Conservation (phyloP, 495 filamentous ascomycete species). For the Zalerion maritima region DNA sequence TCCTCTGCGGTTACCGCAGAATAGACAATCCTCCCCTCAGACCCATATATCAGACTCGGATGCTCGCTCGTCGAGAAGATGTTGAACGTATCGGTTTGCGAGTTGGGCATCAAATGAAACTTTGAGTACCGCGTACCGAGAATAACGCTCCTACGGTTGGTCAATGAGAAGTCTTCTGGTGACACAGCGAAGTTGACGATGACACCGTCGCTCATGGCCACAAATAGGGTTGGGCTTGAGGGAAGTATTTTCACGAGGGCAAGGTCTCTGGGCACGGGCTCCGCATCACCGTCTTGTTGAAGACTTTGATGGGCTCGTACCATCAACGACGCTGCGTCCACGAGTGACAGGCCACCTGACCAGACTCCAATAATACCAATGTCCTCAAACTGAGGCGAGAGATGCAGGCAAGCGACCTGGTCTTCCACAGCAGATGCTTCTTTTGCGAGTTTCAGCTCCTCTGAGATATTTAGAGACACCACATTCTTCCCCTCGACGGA, state of each 20-base stretch:
- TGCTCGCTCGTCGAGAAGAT: conserved; percentile 92
- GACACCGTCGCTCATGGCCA: conserved; percentile 90
- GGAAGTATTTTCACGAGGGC: conserved; percentile 61
- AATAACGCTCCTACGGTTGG: conserved; percentile 61
- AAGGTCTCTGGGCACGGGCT: conserved; percentile 70
- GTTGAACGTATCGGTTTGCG: conserved; percentile 46
- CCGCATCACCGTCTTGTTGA: conserved; percentile 44
- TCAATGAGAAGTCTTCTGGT: conserved; percentile 39
- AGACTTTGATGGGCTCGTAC: conserved; percentile 28
- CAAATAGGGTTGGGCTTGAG: conserved; percentile 57
- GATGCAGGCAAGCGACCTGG: conserved; percentile 72
- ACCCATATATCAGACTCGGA: conserved; percentile 79
- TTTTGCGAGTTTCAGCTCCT: conserved; percentile 41
- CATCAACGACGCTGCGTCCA: conserved; percentile 48
- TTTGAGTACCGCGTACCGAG: conserved; percentile 74
- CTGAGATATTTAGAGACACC: conserved; percentile 46
- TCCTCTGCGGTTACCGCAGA: conserved; percentile 90
- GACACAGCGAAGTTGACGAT: conserved; percentile 77
- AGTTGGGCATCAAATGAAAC: conserved; percentile 59
- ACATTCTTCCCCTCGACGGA: conserved; percentile 56
- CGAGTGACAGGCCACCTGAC: conserved; percentile 55
- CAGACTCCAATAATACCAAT: conserved; percentile 76
- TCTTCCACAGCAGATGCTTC: conserved; percentile 44
- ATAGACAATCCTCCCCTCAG: conserved; percentile 78
- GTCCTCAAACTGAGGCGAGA: conserved; percentile 22